Conservation (phyloP, 108 stramenopile species). For the Parmales sp. region DNA sequence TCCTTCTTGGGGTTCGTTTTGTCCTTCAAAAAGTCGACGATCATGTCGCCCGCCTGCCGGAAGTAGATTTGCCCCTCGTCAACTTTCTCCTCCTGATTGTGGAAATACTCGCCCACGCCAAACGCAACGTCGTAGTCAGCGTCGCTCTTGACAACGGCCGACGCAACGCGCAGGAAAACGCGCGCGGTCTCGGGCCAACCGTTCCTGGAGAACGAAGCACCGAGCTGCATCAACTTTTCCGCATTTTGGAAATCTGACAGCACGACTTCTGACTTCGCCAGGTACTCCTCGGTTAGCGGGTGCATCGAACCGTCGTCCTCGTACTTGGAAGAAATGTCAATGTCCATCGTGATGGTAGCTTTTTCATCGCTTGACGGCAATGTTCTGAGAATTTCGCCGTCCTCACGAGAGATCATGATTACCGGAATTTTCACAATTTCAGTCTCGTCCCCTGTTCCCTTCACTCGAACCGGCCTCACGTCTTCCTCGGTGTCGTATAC, state of each 20-base stretch:
- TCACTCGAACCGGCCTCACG: not conserved
- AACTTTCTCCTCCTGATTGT: not conserved
- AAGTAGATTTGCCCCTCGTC: not conserved
- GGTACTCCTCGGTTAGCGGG: not conserved
- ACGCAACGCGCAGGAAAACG: not conserved
- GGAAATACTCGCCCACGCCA: not conserved
- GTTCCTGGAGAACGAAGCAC: not conserved
- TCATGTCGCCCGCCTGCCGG: not conserved
- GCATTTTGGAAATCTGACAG: not conserved
- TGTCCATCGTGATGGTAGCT: not conserved
- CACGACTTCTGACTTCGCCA: not conserved
- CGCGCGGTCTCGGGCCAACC: constrained; percentile 6
- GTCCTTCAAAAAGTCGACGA: not conserved
- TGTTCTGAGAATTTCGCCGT: not conserved
- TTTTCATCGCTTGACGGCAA: not conserved
- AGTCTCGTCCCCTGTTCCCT: not conserved
- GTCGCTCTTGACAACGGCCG: not conserved
- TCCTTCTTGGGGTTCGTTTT: not conserved
- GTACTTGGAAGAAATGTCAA: not conserved
- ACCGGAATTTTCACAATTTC: not conserved
- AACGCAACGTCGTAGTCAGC: not conserved
- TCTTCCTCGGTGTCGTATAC: not conserved
- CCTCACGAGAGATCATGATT: not conserved
- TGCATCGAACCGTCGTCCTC: no score
- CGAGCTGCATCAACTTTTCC: not conserved